Base-by-base conservation (phyloP, 768 basidiomycete genomes). In the Scleroderma bovista region DNA sequence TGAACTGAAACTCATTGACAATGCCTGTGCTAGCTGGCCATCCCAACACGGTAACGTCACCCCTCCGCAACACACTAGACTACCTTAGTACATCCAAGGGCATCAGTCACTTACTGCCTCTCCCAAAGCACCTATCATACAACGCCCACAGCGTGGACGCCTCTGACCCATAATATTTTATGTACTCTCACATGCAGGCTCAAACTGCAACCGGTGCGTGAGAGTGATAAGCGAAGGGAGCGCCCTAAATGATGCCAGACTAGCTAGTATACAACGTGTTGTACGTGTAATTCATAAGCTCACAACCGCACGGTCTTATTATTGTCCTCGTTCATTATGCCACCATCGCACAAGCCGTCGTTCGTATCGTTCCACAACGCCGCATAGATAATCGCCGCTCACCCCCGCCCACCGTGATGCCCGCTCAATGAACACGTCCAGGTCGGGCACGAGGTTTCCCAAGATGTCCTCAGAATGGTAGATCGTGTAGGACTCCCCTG, bases 401-500 rank as follows among this genome's bases (percentile, higher is more conserved):
- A 85, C 76, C 1, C 88, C 85, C 1, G 75, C 65, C 72, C 83
- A 81, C 37, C 61, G 48, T 6, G 77, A 79, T 0, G 73, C 84
- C 17, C 75, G 72, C 19, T 62, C 61, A 1, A 90, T 49, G 9
- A 93, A 72, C 36, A 63, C 46, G 29, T 69, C 71, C 53, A 79
- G 79, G 42, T 79, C 79, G 5, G 60, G 68, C 3, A 79, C 72
- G 24, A 87, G 51, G 6, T 68, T 67, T 31, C 90, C 90, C 23
- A 79, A 67, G 45, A 79, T 69, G 56, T 93, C 93, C n/a, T 72
- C 71, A n/a, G 75, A 69, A 31, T 80, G 73, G 69, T 82, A 90
- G 43, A 91, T 77, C 44, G 70, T 70, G 68, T 86, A 82, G 44
- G 67, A 66, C 52, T 80, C 77, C 2, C 86, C 89, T 3, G 86